phyloP scores from a whole-genome alignment of 2,329 filamentous ascomycete genomes.

The Exophiala sp. region DNA sequence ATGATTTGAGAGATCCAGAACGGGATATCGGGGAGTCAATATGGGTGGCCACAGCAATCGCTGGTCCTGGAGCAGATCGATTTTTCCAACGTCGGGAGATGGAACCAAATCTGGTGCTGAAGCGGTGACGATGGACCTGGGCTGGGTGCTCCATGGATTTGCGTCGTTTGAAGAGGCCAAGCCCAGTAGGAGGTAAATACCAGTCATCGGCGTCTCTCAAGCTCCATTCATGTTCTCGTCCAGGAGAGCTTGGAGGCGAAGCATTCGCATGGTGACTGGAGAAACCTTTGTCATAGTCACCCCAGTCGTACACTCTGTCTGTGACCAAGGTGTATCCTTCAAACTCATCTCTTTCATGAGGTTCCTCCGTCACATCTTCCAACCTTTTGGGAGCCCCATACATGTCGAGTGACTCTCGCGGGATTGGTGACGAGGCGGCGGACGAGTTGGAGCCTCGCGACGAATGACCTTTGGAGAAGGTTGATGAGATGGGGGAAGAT shows the following conservation, averaged over 20 bases:
- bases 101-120: conserved; percentile 56
- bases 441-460: conserved; percentile 43
- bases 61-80: conserved; percentile 43
- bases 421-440: conserved; percentile 53
- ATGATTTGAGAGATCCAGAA: conserved; percentile 39
- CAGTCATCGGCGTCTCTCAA: conserved; percentile 20
- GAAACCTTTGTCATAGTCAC: conserved; percentile 34
- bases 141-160: conserved; percentile 56
- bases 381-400: conserved; percentile 57
- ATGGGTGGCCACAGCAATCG: conserved; percentile 56
- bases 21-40: conserved; percentile 46
- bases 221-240: conserved; percentile 20
- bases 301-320: conserved; percentile 27
- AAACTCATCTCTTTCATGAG: conserved; percentile 28
- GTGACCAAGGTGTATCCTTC: conserved; percentile 23
- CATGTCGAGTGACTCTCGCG: conserved; percentile 45
- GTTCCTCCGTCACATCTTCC: conserved; percentile 78
- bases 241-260: conserved; percentile 16
- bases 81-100: conserved; percentile 52
- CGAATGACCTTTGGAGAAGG: conserved; percentile 27
- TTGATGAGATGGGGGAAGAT: conserved; percentile 22
- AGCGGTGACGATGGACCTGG: conserved; percentile 57
- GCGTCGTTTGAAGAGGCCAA: conserved; percentile 51
- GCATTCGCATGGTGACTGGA: conserved; percentile 9
- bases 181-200: conserved; percentile 7